Conservation (phyloP, 371 early-diverging fungal species). For the Rhizopus sp. region DNA sequence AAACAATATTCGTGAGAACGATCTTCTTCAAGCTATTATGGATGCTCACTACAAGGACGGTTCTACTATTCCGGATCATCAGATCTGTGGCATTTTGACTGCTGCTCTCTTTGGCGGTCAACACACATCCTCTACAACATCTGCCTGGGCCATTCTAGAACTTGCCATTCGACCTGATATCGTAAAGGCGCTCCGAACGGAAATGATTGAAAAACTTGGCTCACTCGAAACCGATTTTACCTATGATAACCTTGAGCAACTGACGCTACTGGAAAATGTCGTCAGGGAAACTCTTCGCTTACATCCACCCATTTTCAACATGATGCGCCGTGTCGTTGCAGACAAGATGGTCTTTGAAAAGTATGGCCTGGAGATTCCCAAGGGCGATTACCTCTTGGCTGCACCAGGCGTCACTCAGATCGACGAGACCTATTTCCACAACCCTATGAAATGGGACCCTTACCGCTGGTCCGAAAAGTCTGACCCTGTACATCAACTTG, state of each 20-base stretch:
- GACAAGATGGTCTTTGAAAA: slow-evolving; percentile 67
- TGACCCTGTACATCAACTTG: slow-evolving; percentile 47
- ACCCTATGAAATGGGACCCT: slow-evolving; percentile 83
- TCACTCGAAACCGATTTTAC: slow-evolving; percentile 60
- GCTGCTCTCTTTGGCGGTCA: slow-evolving; percentile 96
- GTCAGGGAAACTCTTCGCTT: slow-evolving; percentile 92
- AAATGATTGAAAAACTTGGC: slow-evolving; percentile 65
- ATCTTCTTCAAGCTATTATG: slow-evolving; percentile 86
- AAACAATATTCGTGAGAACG: slow-evolving; percentile 35
- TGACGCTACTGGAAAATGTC: slow-evolving; percentile 76
- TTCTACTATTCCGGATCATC: slow-evolving; percentile 69
- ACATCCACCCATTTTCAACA: slow-evolving; percentile 90
- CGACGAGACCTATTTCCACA: slow-evolving; percentile 75
- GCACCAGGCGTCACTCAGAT: slow-evolving; percentile 83
- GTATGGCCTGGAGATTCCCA: slow-evolving; percentile 81
- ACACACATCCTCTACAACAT: slow-evolving; percentile 94
- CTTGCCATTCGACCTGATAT: slow-evolving; percentile 80
- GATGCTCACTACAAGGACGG: slow-evolving; percentile 90
- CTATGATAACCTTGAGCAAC: slow-evolving; percentile 78
- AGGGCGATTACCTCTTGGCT: slow-evolving; percentile 86
- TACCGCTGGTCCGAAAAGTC: slow-evolving; percentile 70
- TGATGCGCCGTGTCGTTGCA: slow-evolving; percentile 89
- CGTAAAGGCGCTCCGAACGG: slow-evolving; percentile 57
- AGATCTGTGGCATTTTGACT: slow-evolving; percentile 93
- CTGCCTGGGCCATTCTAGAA: slow-evolving; percentile 89